phyloP scores from a whole-genome alignment of 208 protist genomes.

The Naegleria fowleri region DNA sequence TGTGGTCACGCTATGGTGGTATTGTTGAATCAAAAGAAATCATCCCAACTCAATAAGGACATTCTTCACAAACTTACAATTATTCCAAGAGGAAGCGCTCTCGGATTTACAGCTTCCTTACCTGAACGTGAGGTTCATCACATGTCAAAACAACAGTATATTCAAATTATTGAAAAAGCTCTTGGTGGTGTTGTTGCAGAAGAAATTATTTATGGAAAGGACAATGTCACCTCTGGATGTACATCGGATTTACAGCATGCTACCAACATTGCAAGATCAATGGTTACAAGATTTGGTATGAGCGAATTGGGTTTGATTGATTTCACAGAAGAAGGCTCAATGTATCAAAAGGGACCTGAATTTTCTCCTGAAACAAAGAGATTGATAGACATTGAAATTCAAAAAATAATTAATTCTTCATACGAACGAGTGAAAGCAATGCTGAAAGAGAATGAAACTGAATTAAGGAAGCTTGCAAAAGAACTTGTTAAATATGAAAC shows the following conservation, averaged over 20 bases:
- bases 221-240: background rate
- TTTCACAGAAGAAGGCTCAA: background rate
- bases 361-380: background rate
- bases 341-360: background rate
- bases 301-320: background rate
- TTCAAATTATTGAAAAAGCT: background rate
- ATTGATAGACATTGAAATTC: background rate
- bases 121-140: too few species aligned
- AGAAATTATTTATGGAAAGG: conserved; percentile 24
- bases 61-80: conserved; percentile 15
- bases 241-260: background rate
- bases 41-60: background rate
- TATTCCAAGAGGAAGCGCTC: conserved; percentile 3
- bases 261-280: background rate
- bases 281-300: conserved; percentile 25
- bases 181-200: conserved; percentile 16
- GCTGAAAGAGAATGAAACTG: background rate
- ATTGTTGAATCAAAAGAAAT: background rate
- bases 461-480: background rate
- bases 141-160: background rate
- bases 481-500: conserved; percentile 11
- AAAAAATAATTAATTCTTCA: background rate
- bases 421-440: background rate
- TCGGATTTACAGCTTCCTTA: background rate
- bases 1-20: background rate